Base-by-base conservation (phyloP, 2,329 filamentous ascomycete species). In the Orbilia brochopaga region DNA sequence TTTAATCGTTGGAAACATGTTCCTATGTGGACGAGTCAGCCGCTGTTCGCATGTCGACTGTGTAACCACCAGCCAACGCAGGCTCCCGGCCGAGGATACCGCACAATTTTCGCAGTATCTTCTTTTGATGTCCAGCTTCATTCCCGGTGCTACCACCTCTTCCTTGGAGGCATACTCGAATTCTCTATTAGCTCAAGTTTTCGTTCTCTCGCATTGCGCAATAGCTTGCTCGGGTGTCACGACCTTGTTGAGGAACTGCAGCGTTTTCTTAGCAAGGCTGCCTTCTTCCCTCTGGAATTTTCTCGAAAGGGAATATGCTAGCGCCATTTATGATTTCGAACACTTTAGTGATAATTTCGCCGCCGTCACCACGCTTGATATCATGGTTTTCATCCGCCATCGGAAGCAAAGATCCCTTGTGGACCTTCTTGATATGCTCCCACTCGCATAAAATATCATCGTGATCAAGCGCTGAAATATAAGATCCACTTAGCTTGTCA, bases 21-120 rank as follows among this genome's bases (percentile, higher is more conserved):
- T 52, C 57, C 57, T 60, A n/a, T n/a, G n/a, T n/a, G n/a, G n/a
- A n/a, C n/a, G n/a, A n/a, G 17, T 21, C 17, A 24, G 1, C n/a
- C n/a, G 10, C 6, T n/a, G 27, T 1, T 23, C 21, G 15, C 7
- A 1, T 46, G 37, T 24, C 27, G 6, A 32, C 2, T 27, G 4
- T 27, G 35, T 42, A 7, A 57, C 21, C 52, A 40, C 27, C 21
- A 32, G n/a, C n/a, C 50, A 15, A 13, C 13, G 8, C 46, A 11
- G 19, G 1, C 10, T 4, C 4, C 42, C 3, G 15, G 42, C 3
- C 27, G 3, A 32, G 8, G 8, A 8, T 4, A 15, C 13, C 56
- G 24, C 65, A 64, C 32, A 74, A 59, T 37, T 67, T 72, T 17
- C 53, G 69, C 44, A 74, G 24, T 17, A 64, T 64, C n/a, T 51